These are phyloP conservation scores for Aspergillus ruber DNA, from an alignment of 2,329 filamentous ascomycete species.

Conservation along the genomic window DNA sequence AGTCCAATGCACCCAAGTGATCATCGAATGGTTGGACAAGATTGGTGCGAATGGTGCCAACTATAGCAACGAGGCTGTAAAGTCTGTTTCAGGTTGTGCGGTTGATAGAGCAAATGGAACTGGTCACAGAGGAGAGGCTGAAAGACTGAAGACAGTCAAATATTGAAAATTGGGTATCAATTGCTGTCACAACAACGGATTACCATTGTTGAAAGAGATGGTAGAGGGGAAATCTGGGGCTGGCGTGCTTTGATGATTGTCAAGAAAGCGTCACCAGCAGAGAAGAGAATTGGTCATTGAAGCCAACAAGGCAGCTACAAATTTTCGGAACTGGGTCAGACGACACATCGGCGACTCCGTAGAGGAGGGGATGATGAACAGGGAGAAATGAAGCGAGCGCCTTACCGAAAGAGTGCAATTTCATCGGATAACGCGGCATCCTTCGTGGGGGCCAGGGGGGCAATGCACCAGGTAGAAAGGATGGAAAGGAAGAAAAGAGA, in stretches of 20 bases:
- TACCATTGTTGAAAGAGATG: not conserved
- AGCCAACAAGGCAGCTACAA: not conserved
- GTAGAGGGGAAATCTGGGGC: not conserved
- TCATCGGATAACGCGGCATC: not conserved
- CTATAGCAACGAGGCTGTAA: not conserved
- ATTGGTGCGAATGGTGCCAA: not conserved
- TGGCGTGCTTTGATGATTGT: not conserved
- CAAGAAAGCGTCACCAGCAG: not conserved
- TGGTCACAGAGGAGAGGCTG: not conserved
- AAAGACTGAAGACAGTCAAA: not conserved
- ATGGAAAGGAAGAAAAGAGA: not conserved
- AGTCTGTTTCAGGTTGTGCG: not conserved
- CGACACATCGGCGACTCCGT: not conserved
- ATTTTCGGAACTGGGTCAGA: not conserved
- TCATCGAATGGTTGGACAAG: not conserved
- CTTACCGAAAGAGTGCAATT: not conserved
- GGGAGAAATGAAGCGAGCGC: not conserved
- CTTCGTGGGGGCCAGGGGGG: not conserved
- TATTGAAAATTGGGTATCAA: not conserved
- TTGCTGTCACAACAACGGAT: not conserved
- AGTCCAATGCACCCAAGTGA: not conserved
- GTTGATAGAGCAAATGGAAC: not conserved
- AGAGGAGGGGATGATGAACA: not conserved
- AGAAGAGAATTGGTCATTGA: not conserved
- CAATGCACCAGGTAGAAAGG: not conserved